Conservation (phyloP, 768 basidiomycete species). For the Sporobolomyces pararoseus region DNA sequence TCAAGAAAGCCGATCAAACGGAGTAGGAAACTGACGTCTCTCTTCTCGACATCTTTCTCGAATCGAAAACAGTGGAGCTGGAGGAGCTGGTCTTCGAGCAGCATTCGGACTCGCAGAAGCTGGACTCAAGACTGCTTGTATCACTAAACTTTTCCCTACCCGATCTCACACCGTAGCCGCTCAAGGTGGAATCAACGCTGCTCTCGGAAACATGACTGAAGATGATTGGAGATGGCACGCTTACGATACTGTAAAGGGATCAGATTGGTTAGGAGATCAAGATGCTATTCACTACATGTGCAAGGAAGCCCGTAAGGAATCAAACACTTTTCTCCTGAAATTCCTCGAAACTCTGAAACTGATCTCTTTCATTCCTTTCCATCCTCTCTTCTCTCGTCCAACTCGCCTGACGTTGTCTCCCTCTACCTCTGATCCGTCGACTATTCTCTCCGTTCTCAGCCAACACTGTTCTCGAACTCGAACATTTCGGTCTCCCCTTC, state of each 20-base stretch:
- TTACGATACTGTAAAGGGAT: constrained; percentile 75
- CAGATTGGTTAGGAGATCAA: constrained; percentile 95
- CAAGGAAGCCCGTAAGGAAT: constrained; percentile 82
- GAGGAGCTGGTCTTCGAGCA: constrained; percentile 95
- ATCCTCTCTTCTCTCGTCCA: constrained; percentile 26
- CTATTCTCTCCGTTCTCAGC: not conserved
- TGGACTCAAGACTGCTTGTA: constrained; percentile 97
- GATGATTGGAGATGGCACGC: constrained; percentile 67
- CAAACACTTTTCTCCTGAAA: not conserved
- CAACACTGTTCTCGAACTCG: constrained; percentile 61
- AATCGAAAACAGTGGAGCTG: constrained; percentile 76
- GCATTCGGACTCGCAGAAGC: constrained; percentile 98
- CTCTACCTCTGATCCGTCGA: not conserved
- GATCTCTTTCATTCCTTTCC: not conserved
- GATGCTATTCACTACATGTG: constrained; percentile 99
- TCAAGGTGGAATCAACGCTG: constrained; percentile 96
- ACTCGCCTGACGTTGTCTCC: not conserved
- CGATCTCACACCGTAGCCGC: constrained; percentile 98
- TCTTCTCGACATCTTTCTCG: not conserved
- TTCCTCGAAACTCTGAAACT: not conserved
- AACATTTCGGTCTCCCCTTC: constrained; percentile 98
- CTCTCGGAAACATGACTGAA: constrained; percentile 85
- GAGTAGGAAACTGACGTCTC: not conserved
- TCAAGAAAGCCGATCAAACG: too few relatives aligned
- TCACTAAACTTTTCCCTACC: constrained; percentile 98